These are phyloP conservation scores for Boletus subparvulus DNA, from an alignment of 768 basidiomycete genomes.

Conservation along the genomic window DNA sequence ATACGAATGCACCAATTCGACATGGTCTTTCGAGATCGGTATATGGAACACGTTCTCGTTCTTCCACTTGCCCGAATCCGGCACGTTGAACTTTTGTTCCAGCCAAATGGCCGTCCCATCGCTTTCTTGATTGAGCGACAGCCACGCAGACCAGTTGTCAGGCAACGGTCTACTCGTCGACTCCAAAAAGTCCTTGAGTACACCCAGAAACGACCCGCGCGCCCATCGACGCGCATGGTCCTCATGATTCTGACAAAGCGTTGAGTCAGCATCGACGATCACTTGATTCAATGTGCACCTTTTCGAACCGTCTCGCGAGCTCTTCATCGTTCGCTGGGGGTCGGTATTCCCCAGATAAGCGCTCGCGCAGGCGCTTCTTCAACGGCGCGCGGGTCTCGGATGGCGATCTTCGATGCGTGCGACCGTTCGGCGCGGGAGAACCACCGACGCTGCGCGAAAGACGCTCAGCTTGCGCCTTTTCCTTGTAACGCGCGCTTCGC, in stretches of 20 bases:
- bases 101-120: constrained; percentile 82
- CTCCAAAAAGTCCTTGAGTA: constrained; percentile 37
- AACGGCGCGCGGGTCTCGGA: constrained; percentile 23
- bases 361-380: constrained; percentile 34
- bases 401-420: constrained; percentile 13
- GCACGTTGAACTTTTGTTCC: constrained; percentile 72
- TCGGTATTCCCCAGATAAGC: constrained; percentile 44
- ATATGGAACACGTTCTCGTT: constrained; percentile 62
- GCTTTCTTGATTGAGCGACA: constrained; percentile 71
- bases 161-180: constrained; percentile 32
- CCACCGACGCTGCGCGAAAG: constrained; percentile 28
- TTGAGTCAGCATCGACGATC: constrained; percentile 1
- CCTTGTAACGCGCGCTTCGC: constrained; percentile 60
- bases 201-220: constrained; percentile 60
- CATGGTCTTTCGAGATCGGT: constrained; percentile 31
- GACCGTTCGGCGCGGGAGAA: constrained; percentile 21
- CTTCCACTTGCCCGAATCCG: constrained; percentile 60
- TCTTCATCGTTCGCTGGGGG: constrained; percentile 63
- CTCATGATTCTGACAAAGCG: constrained; percentile 57
- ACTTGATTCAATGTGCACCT: constrained; percentile 42
- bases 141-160: constrained; percentile 62
- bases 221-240: constrained; percentile 76
- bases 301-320: constrained; percentile 62
- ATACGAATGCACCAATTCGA: constrained; percentile 29
- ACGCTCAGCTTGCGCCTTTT: constrained; percentile 42